Evolutionary conservation across 306 rosid species (phyloP).

Genomic region (Cucumis cinereus): DNA sequence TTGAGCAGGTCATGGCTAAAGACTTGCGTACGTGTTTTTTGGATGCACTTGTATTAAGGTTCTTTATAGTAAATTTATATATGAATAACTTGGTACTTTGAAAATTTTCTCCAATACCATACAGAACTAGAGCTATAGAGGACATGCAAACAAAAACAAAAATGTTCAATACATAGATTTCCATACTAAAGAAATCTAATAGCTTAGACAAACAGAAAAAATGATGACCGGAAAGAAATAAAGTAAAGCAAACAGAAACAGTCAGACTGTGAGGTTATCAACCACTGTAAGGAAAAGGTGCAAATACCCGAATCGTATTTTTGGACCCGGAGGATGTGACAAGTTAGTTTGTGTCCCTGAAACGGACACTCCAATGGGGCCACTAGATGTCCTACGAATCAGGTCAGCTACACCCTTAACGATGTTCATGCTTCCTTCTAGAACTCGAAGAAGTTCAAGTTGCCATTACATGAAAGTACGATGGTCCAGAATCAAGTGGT

Average conservation of each 20-base stretch:
- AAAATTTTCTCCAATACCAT: background rate
- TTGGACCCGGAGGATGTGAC: conserved; percentile 56
- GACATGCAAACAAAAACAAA: background rate
- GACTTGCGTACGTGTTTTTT: too few relatives aligned
- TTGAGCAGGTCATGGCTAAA: too few relatives aligned
- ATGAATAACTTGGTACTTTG: background rate
- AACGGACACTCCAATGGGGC: conserved; percentile 40
- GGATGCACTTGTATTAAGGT: too few relatives aligned
- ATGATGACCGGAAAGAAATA: background rate
- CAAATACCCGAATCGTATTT: conserved; percentile 71
- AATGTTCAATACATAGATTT: background rate
- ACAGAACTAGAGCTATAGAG: background rate
- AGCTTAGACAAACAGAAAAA: background rate
- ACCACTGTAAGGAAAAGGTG: background rate
- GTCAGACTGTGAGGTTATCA: background rate
- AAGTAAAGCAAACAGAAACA: background rate
- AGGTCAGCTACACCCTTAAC: conserved; percentile 98
- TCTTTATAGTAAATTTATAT: too few relatives aligned
- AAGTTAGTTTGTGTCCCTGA: conserved; percentile 50
- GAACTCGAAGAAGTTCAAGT: conserved; percentile 14
- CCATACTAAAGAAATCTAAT: background rate
- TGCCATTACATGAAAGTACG: conserved; percentile 23
- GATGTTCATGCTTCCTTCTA: conserved; percentile 64
- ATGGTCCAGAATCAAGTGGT: conserved; percentile 5
- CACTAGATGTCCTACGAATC: conserved; percentile 78